Conservation (phyloP, 306 rosid genomes). For the cucumber (Cucumis sativus) region Cucumber_9930_V3 NC_026661.2:13405501-13406000, state of each 20-base stretch:
- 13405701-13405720: neutral
- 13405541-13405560: constrained; percentile 44
- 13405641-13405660: neutral
- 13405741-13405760: neutral
- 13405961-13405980: constrained; percentile 45
- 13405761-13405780: neutral
- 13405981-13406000: constrained; percentile 34
- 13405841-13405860: neutral
- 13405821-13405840: neutral
- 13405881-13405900: constrained; percentile 14
- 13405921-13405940: constrained; percentile 59
- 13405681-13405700: neutral
- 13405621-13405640: neutral
- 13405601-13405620: neutral
- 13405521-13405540: constrained; percentile 26
- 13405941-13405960: constrained; percentile 44
- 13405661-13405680: neutral
- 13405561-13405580: constrained; percentile 29
- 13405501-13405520: constrained; percentile 51
- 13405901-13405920: constrained; percentile 55
- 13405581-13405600: neutral
- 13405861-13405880: constrained; percentile 18
- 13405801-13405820: neutral
- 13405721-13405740: neutral
- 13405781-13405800: neutral